Conservation (phyloP, 2,329 filamentous ascomycete species). For the Aspergillus neoniger region DNA sequence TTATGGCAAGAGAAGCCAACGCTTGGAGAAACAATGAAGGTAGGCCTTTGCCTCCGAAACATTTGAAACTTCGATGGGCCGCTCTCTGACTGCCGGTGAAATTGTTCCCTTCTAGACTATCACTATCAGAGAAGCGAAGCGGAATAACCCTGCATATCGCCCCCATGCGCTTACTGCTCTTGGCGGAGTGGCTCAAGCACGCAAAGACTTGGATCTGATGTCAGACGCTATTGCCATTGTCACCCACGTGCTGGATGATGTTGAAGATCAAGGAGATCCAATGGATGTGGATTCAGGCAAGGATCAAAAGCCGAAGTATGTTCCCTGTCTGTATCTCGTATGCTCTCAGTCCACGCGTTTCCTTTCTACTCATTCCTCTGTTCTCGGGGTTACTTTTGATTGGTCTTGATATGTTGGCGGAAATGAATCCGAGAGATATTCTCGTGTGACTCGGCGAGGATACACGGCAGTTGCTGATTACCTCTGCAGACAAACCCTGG, state of each 20-base stretch:
- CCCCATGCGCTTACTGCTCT: constrained; percentile 72
- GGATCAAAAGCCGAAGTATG: constrained; percentile 41
- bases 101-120: constrained; percentile 53
- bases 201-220: constrained; percentile 70
- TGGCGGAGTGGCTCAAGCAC: constrained; percentile 69
- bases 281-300: constrained; percentile 68
- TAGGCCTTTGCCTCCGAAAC: constrained; percentile 26
- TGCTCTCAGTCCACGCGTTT: not conserved
- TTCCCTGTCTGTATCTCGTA: constrained; percentile 3
- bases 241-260: constrained; percentile 61
- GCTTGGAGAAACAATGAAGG: constrained; percentile 69
- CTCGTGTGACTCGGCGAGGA: not conserved
- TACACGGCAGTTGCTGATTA: not conserved
- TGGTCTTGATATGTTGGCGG: not conserved
- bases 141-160: constrained; percentile 83
- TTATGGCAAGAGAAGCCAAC: constrained; percentile 61
- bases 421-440: not conserved
- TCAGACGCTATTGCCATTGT: constrained; percentile 67
- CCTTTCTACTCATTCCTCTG: not conserved
- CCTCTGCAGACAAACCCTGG: constrained; percentile 26
- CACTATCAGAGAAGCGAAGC: constrained; percentile 80
- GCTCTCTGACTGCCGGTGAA: constrained; percentile 3
- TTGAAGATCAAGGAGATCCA: constrained; percentile 57
- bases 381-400: not conserved
- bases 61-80: not conserved